Percentiles rank a stretch among this genome's conserved stretches.
phyloP scores from a whole-genome alignment of 768 basidiomycete genomes.

The Agrocybe pediades region DNA sequence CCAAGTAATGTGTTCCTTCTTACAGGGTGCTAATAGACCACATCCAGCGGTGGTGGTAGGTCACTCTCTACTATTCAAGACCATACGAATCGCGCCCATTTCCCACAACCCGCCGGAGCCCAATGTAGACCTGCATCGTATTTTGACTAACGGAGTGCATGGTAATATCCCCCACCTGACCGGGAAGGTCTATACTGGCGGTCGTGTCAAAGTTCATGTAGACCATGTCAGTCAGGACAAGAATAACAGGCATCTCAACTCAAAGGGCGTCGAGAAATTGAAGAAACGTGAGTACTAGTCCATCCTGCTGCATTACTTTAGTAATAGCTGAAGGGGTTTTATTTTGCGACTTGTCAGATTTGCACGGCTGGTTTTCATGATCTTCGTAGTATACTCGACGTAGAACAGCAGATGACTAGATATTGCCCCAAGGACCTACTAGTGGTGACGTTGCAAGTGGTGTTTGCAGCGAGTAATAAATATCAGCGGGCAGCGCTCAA shows the following conservation, averaged over 20 bases:
- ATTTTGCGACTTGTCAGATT: too few relatives aligned
- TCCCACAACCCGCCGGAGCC: background rate
- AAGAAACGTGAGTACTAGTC: background rate
- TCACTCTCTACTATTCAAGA: background rate
- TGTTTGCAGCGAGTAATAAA: too few relatives aligned
- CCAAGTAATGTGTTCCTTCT: background rate
- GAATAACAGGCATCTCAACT: background rate
- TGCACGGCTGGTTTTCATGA: too few relatives aligned
- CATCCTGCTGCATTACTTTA: too few relatives aligned
- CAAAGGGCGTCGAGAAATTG: background rate
- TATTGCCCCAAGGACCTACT: too few relatives aligned
- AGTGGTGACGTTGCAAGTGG: too few relatives aligned
- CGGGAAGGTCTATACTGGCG: background rate
- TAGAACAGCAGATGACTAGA: too few relatives aligned
- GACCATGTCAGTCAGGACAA: background rate
- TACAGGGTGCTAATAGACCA: background rate
- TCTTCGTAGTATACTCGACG: too few relatives aligned
- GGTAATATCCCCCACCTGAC: background rate
- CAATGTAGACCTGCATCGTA: background rate
- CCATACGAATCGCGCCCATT: background rate
- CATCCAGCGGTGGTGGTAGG: background rate
- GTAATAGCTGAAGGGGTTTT: too few relatives aligned
- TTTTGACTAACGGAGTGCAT: background rate
- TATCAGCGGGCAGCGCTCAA: too few relatives aligned
- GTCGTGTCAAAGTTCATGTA: background rate